Base-by-base conservation (phyloP, 345 rosid genomes). In the Draba incana region DNA sequence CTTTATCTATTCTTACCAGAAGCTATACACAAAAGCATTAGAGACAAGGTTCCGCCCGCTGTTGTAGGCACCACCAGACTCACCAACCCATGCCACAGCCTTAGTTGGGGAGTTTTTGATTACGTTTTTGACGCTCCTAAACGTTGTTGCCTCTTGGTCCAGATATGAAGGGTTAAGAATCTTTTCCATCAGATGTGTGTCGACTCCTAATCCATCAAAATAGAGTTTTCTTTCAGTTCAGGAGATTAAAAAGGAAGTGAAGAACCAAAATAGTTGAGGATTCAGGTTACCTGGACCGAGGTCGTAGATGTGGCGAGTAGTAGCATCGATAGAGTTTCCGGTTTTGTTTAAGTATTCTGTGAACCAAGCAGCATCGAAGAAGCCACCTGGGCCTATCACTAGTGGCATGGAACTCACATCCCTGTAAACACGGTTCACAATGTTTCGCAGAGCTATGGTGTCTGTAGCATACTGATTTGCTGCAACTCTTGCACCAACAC, bases 51-150 rank as follows among this genome's bases (percentile, higher is more conserved):
- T 80, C 24, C 54, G 84, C 44, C 99, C 99, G 15, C 97, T 91
- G 84, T 91, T 94, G 83, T 87, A 91, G 53, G 98, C 98, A 30
- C 99, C 98, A 73, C 99, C 99, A 24, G 98, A 46, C 74, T 94
- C 99, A 44, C 99, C 93, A 74, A 94, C 96, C 98, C 98, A 91
- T 27, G 97, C 88, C 45, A 55, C 78, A 12, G 84, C 86, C 9
- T 84, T 74, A 28, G 91, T 81, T 75, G 75, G 46, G 51, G 96
- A 82, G 57, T 49, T 85, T 71, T 77, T 81, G 35, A 93, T 71
- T 50, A 70, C 66, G 72, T 70, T 76, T 57, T 81, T 83, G 15
- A 93, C 86, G 79, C 53, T 62, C 7, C 79, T 71, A 66, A 88
- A 90, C 13, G 87, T 82, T 6, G 6, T 59, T 2, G 80, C 80